These are phyloP conservation scores for Rosa hybrid DNA, from an alignment of 331 rosid genomes.

Conservation along the genomic window DNA sequence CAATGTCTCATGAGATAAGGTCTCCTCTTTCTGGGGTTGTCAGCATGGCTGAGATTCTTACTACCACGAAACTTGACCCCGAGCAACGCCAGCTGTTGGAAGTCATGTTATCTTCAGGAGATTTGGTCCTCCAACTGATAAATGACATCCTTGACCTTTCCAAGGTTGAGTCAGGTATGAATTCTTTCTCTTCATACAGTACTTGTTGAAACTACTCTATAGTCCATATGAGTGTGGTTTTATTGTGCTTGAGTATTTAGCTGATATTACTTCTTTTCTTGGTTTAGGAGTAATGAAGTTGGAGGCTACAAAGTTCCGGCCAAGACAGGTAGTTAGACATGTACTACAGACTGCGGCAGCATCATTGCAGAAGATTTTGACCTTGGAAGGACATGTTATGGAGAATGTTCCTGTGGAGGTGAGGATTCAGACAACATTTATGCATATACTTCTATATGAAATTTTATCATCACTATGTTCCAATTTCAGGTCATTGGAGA, in stretches of 20 bases:
- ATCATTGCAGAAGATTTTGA: constrained; percentile 77
- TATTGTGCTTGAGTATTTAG: not conserved
- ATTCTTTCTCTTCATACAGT: constrained; percentile 1
- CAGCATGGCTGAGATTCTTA: constrained; percentile 92
- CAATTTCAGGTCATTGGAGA: constrained; percentile 76
- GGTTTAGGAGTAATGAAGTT: constrained; percentile 89
- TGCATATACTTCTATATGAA: not conserved
- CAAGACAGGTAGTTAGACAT: constrained; percentile 92
- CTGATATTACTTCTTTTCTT: not conserved
- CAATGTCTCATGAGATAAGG: constrained; percentile 97
- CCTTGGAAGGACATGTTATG: constrained; percentile 84
- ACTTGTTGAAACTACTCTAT: not conserved
- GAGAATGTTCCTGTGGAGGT: constrained; percentile 96
- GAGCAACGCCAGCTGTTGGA: constrained; percentile 83
- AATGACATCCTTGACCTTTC: constrained; percentile 97
- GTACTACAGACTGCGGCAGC: constrained; percentile 98
- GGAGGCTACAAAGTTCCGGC: constrained; percentile 93
- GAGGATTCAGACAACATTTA: constrained; percentile 20
- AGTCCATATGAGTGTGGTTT: not conserved
- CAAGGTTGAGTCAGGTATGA: constrained; percentile 91
- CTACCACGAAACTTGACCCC: constrained; percentile 76
- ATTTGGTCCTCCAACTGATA: constrained; percentile 93
- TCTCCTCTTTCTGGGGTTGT: constrained; percentile 94
- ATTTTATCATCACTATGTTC: not conserved
- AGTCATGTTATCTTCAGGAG: constrained; percentile 93